These are phyloP conservation scores for Verticillium tricorpus DNA, from an alignment of 2,329 filamentous ascomycete genomes.

Conservation along the genomic window DNA sequence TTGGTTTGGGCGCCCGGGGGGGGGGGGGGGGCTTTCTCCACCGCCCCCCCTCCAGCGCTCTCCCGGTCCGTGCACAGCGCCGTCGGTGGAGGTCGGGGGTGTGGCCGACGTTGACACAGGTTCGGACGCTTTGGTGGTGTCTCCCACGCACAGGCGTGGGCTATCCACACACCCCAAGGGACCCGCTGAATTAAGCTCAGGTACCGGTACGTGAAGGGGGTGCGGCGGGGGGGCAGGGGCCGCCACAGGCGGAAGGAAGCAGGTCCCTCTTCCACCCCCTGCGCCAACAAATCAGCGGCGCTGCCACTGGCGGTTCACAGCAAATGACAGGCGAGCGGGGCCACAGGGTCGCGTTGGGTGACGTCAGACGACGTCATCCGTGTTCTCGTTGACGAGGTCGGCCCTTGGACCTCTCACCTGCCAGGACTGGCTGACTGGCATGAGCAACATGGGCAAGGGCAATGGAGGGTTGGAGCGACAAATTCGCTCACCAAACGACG, in stretches of 20 bases:
- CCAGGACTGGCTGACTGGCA: neutral
- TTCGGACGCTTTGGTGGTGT: neutral
- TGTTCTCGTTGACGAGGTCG: neutral
- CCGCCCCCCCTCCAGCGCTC: neutral
- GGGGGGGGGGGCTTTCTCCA: neutral
- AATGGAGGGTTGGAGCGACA: neutral
- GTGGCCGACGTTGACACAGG: neutral
- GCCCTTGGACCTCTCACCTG: neutral
- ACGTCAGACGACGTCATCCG: slow-evolving; percentile 1
- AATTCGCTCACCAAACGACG: neutral
- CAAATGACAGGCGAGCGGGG: neutral
- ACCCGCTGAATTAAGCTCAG: neutral
- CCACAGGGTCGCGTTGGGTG: neutral
- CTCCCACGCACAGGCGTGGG: neutral
- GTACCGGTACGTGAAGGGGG: neutral
- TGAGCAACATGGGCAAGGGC: neutral
- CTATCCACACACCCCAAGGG: neutral
- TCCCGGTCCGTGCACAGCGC: neutral
- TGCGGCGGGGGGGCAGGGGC: neutral
- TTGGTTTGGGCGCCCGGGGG: neutral
- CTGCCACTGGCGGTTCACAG: neutral
- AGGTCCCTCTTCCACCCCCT: neutral
- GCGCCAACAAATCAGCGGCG: neutral
- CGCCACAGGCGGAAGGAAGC: neutral
- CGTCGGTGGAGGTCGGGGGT: neutral